phyloP scores from a whole-genome alignment of 352 stramenopile genomes.

The Pythium dissotocum region DNA sequence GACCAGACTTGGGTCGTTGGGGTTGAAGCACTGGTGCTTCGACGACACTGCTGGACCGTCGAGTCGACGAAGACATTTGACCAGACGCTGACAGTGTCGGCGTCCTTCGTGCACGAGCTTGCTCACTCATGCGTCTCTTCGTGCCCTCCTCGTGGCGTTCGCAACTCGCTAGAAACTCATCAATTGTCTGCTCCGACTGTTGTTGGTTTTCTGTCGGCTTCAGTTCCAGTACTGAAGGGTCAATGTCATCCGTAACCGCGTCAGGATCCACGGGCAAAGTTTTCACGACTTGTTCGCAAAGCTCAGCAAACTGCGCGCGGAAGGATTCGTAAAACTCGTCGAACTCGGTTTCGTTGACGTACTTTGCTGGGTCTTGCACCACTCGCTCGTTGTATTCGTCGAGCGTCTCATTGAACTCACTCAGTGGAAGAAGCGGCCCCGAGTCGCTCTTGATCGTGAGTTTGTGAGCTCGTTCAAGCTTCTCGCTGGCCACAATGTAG shows the following conservation, averaged over 20 bases:
- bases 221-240: neutral
- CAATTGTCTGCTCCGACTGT: slow-evolving; percentile 18
- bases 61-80: neutral
- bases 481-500: neutral
- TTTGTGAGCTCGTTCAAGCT: neutral
- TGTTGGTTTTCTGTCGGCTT: neutral
- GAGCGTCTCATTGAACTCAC: slow-evolving; percentile 22
- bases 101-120: neutral
- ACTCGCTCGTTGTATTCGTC: slow-evolving; percentile 35
- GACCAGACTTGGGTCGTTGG: slow-evolving; percentile 8
- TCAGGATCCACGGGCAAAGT: slow-evolving; percentile 19
- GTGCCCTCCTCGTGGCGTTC: neutral
- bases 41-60: neutral
- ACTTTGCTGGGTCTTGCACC: slow-evolving; percentile 5
- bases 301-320: slow-evolving; percentile 31
- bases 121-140: neutral
- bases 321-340: slow-evolving; percentile 34
- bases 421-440: neutral
- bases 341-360: slow-evolving; percentile 16
- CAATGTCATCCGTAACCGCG: neutral
- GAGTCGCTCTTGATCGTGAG: neutral
- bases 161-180: slow-evolving; percentile 25
- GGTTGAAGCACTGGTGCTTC: neutral
- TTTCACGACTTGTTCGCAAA: slow-evolving; percentile 36
- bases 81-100: neutral